Evolutionary conservation across 2,329 filamentous ascomycete species (phyloP).

Genomic region (Penicillium rolfsii): DNA sequence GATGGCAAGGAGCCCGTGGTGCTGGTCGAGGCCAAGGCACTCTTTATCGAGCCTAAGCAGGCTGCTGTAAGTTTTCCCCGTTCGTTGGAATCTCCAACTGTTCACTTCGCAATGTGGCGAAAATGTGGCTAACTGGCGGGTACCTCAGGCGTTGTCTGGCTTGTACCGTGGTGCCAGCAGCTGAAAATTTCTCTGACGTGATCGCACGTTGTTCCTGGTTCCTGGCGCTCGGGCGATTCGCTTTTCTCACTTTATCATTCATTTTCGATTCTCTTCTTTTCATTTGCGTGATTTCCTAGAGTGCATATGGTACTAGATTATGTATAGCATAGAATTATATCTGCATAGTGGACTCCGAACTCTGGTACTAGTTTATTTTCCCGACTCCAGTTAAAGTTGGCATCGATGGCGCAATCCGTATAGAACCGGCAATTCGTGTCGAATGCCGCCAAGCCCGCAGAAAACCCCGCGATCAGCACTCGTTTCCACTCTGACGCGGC

Average conservation of each 20-base stretch:
- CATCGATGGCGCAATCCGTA: conserved; percentile 13
- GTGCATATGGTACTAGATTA: neutral
- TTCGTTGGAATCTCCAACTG: neutral
- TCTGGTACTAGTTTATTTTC: neutral
- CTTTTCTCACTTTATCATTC: neutral
- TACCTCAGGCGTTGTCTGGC: conserved; percentile 18
- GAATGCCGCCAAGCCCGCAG: conserved; percentile 9
- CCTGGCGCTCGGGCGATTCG: conserved; percentile 18
- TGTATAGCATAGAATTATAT: neutral
- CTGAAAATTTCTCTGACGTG: conserved; percentile 18
- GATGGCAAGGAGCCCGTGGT: conserved; percentile 66
- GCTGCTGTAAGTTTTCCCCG: conserved; percentile 65
- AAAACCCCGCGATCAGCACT: conserved; percentile 33
- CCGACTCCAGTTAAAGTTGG: neutral
- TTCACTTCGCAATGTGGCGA: neutral
- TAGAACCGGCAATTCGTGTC: conserved; percentile 1
- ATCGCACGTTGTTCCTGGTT: conserved; percentile 20
- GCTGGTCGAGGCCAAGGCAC: conserved; percentile 77
- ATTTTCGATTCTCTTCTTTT: neutral
- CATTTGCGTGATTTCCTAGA: neutral
- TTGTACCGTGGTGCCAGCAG: conserved; percentile 26
- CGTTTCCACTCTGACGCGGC: conserved; percentile 26
- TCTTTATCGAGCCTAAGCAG: conserved; percentile 87
- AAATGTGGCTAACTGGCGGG: conserved; percentile 6
- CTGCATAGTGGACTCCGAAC: neutral